These are phyloP conservation scores for Auricularia cornea DNA, from an alignment of 768 basidiomycete species.

Conservation along the genomic window DNA sequence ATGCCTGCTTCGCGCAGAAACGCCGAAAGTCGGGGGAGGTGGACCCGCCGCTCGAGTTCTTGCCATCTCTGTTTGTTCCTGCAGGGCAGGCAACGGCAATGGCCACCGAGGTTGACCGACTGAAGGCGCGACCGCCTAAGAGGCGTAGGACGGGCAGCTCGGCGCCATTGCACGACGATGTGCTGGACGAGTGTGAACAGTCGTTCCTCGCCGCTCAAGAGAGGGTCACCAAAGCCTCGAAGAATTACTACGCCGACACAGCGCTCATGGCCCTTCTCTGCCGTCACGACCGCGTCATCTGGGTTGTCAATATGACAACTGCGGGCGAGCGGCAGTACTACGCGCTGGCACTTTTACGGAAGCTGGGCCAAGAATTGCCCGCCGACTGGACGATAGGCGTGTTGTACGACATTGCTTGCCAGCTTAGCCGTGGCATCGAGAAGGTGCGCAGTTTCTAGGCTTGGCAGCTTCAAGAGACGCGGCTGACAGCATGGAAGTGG, in stretches of 20 bases:
- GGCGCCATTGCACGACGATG: background rate
- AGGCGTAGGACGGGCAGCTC: background rate
- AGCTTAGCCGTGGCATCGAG: slow-evolving; percentile 22
- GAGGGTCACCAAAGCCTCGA: slow-evolving; percentile 12
- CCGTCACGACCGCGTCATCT: slow-evolving; percentile 18
- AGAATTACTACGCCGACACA: slow-evolving; percentile 11
- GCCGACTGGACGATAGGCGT: slow-evolving; percentile 15
- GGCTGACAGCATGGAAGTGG: slow-evolving; percentile 2
- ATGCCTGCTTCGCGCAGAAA: slow-evolving; percentile 30
- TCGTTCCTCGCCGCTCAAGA: slow-evolving; percentile 1
- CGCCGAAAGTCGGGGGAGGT: slow-evolving; percentile 7
- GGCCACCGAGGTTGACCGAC: slow-evolving; percentile 14
- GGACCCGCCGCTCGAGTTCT: slow-evolving; percentile 15
- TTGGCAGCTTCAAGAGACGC: background rate
- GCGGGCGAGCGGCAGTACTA: slow-evolving; percentile 34
- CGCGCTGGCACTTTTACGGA: slow-evolving; percentile 25
- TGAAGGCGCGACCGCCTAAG: slow-evolving; percentile 2
- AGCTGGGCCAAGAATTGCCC: slow-evolving; percentile 24
- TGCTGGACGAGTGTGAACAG: slow-evolving; percentile 2
- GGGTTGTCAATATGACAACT: slow-evolving; percentile 32
- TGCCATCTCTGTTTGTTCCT: slow-evolving; percentile 15
- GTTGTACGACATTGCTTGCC: slow-evolving; percentile 30
- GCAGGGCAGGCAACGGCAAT: slow-evolving; percentile 13
- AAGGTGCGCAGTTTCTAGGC: background rate
- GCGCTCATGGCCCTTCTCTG: slow-evolving; percentile 14